Conservation (phyloP, 192 early-diverging fungal genomes). For the Entomortierella beljakovae region DNA sequence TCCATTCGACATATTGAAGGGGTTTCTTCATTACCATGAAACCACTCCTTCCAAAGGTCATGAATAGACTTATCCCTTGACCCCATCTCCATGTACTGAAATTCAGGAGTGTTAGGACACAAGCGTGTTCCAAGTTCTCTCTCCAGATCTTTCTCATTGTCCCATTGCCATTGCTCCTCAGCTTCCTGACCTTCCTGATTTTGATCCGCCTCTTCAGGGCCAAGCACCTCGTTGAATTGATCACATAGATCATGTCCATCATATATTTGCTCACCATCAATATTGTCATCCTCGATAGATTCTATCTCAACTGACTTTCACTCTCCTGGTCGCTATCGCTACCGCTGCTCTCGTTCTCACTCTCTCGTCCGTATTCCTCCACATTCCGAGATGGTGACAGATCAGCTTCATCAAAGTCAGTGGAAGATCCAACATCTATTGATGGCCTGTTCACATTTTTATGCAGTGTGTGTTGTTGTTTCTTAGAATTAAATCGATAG, state of each 20-base stretch:
- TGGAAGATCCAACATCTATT: neutral
- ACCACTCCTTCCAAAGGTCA: constrained; percentile 1
- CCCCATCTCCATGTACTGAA: neutral
- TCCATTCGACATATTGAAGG: constrained; percentile 1
- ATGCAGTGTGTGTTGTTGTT: neutral
- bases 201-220: no score
- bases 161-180: no score
- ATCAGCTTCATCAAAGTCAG: neutral
- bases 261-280: neutral
- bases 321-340: neutral
- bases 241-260: neutral
- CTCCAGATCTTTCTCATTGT: no score
- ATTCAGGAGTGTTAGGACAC: no score
- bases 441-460: neutral
- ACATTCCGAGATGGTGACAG: neutral
- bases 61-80: neutral
- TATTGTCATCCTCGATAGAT: neutral
- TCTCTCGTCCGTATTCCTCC: neutral
- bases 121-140: no score
- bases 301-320: neutral
- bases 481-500: neutral
- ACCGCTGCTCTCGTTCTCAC: constrained; percentile 1
- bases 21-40: neutral
- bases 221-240: no score
- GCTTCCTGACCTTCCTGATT: no score